A percentile compares a stretch with the other conserved stretches of the same genome.
Evolutionary conservation across 495 filamentous ascomycete species (phyloP).

Genomic region (Penicillium tannophilum): DNA sequence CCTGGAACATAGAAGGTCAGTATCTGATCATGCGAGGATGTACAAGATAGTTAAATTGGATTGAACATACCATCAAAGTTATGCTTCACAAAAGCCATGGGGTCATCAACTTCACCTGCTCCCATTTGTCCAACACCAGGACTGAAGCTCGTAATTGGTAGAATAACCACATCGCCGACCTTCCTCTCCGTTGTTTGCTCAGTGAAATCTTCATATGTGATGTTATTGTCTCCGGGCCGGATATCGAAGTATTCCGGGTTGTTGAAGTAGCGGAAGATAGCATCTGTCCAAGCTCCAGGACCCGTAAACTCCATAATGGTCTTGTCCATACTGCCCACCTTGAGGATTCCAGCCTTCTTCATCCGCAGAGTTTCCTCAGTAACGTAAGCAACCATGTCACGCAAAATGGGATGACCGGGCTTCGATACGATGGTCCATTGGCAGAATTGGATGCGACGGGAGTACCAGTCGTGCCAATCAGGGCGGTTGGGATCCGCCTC

Average conservation of each 20-base stretch:
- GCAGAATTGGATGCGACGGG: conserved; percentile 93
- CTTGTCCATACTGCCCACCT: conserved; percentile 65
- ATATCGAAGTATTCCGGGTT: conserved; percentile 88
- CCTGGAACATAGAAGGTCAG: conserved; percentile 21
- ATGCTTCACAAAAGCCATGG: conserved; percentile 98
- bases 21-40: neutral
- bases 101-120: conserved; percentile 85
- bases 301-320: conserved; percentile 96
- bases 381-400: conserved; percentile 84
- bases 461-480: conserved; percentile 96
- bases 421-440: conserved; percentile 99
- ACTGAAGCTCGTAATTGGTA: conserved; percentile 97
- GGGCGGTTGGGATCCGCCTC: conserved; percentile 92
- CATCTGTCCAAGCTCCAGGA: conserved; percentile 92
- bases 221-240: conserved; percentile 63
- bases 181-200: conserved; percentile 79
- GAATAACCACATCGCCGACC: conserved; percentile 88
- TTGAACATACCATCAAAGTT: conserved; percentile 79
- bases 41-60: neutral
- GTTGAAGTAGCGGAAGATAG: conserved; percentile 91
- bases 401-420: conserved; percentile 87
- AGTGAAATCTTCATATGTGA: conserved; percentile 88
- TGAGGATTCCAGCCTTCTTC: conserved; percentile 70
- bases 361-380: conserved; percentile 77
- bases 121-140: conserved; percentile 94